Conservation (phyloP, 2,329 filamentous ascomycete genomes). For the Cryphonectria parasitica region DNA sequence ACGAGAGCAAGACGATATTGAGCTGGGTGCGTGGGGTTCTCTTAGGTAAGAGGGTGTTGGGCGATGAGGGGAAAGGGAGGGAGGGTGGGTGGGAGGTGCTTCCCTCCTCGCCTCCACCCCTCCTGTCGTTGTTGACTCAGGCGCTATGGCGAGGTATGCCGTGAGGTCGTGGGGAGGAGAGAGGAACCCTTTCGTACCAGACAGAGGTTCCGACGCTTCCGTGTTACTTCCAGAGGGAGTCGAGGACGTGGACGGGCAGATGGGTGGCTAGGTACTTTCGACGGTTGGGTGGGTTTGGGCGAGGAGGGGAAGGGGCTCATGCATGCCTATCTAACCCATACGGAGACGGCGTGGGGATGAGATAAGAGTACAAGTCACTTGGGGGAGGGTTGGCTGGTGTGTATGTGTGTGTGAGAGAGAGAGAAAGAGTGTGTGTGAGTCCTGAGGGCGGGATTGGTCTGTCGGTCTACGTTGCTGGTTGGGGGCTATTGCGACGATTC, state of each 20-base stretch:
- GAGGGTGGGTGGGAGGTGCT: not conserved
- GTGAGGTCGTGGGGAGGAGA: not conserved
- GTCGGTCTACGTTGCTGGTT: not conserved
- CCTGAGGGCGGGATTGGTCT: slow-evolving; percentile 1
- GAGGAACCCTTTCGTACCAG: not conserved
- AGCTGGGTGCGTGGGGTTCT: not conserved
- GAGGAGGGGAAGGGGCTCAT: not conserved
- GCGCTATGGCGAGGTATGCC: not conserved
- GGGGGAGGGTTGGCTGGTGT: not conserved
- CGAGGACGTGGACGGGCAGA: not conserved
- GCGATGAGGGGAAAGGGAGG: not conserved
- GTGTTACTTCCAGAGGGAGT: not conserved
- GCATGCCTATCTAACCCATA: not conserved
- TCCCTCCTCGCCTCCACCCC: not conserved
- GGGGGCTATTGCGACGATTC: not conserved
- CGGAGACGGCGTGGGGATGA: not conserved
- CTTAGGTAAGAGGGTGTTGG: not conserved
- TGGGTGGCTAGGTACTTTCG: not conserved
- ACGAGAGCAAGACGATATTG: not conserved
- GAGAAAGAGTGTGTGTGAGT: not conserved
- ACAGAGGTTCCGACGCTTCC: not conserved
- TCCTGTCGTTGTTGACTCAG: not conserved
- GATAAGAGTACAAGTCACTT: not conserved
- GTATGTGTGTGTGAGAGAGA: not conserved
- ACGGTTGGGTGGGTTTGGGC: not conserved